Evolutionary conservation across 331 rosid species (phyloP).

Genomic region (Malus hybrid): DNA sequence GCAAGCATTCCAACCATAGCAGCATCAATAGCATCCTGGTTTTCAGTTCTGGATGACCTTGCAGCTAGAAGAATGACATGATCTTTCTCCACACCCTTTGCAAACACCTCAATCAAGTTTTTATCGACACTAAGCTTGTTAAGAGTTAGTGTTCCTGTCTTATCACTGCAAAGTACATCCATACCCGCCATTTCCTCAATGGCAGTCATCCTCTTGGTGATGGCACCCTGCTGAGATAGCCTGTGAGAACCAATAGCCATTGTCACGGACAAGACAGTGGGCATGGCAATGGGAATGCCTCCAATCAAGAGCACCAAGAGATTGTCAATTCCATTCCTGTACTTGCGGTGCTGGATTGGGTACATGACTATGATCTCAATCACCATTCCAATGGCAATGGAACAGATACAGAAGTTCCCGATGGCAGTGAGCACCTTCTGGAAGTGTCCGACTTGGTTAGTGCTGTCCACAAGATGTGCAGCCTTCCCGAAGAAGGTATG

Average conservation of each 20-base stretch:
- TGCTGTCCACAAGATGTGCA: conserved; percentile 96
- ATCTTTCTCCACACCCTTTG: conserved; percentile 75
- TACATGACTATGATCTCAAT: conserved; percentile 92
- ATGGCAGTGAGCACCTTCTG: conserved; percentile 89
- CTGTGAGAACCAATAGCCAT: conserved; percentile 99
- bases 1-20: conserved; percentile 99
- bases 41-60: conserved; percentile 86
- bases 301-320: conserved; percentile 96
- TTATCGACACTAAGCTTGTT: conserved; percentile 87
- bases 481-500: conserved; percentile 99
- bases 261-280: conserved; percentile 95
- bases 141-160: conserved; percentile 95
- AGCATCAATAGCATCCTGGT: conserved; percentile 97
- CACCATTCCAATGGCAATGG: conserved; percentile 88
- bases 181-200: conserved; percentile 99
- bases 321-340: conserved; percentile 84
- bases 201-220: conserved; percentile 98
- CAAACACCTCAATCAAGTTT: conserved; percentile 81
- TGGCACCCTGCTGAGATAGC: conserved; percentile 97
- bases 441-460: conserved; percentile 98
- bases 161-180: conserved; percentile 99
- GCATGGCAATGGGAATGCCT: conserved; percentile 99
- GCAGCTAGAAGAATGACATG: conserved; percentile 88
- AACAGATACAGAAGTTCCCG: conserved; percentile 96
- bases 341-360: conserved; percentile 81